Percentiles rank a stretch among this genome's conserved stretches.
Evolutionary conservation across 2,329 filamentous ascomycete genomes (phyloP).

Genomic region (Stagonosporopsis chrysanthemi): DNA sequence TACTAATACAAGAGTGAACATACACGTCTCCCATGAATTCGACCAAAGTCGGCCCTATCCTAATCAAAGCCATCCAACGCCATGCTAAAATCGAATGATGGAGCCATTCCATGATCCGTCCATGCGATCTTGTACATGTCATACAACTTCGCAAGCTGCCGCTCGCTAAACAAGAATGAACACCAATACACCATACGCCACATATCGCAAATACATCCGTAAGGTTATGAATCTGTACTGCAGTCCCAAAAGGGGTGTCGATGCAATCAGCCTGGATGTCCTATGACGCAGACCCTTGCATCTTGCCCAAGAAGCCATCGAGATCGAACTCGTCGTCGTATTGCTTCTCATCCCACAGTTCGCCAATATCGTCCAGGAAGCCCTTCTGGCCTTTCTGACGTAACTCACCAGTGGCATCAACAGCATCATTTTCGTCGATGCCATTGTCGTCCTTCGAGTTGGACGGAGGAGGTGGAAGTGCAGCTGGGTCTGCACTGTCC

Average conservation of each 20-base stretch:
- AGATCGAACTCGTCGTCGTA: conserved; percentile 98
- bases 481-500: conserved; percentile 62
- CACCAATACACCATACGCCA: conserved; percentile 3
- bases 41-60: neutral
- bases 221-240: neutral
- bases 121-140: conserved; percentile 17
- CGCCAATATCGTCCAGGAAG: conserved; percentile 92
- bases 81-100: conserved; percentile 22
- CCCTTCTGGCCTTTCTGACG: conserved; percentile 96
- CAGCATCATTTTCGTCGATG: conserved; percentile 84
- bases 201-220: neutral
- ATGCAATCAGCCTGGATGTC: neutral
- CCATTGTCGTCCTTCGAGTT: conserved; percentile 72
- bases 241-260: neutral
- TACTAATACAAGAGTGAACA: conserved; percentile 18
- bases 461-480: conserved; percentile 62
- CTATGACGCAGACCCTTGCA: conserved; percentile 64
- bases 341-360: conserved; percentile 96
- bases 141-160: neutral
- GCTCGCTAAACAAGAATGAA: conserved; percentile 6
- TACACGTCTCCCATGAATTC: conserved; percentile 5
- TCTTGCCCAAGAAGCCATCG: conserved; percentile 92
- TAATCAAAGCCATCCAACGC: conserved; percentile 17
- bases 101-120: conserved; percentile 15
- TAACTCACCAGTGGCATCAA: conserved; percentile 83